Evolutionary conservation across 106 monocot species (phyloP), one percentile per base, ranked within the genome.

Genomic region (Allium cepa): DNA sequence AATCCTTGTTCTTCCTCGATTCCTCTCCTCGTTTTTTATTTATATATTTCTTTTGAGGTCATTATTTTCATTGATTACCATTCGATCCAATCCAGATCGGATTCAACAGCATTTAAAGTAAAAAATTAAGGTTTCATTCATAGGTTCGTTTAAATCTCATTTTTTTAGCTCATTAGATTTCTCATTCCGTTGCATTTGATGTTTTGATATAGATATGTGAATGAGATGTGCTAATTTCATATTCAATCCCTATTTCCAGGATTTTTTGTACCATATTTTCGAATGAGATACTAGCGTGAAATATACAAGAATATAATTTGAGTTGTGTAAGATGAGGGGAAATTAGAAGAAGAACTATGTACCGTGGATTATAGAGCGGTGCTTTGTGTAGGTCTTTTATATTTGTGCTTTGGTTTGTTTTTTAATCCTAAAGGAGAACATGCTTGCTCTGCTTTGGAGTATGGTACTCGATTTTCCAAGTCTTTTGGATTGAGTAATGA

Each of bases 401-500:
- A 79, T 76, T 62, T 90, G 13, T 87, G 82, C 59, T 82, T 73
- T 71, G 81, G 82, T n/a, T 80, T 80, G 11, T 87, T 79, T 62
- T 87, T 90, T 60, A 75, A 82, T 8, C 56, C 77, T 68, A 57
- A 53, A 1, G 87, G 78, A 4, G 75, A 81, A 46, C 72, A 36
- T 56, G 62, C 65, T 60, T 74, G 68, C 15, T 69, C 81, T 52
- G 85, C 87, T 1, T 73, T 90, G 16, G 90, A 94, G 69, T 82
- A 82, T 67, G 84, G 87, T 49, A 84, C 74, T 57, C 87, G 69
- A 62, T 81, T 89, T 8, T 76, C 89, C 14, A 79, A 84, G 28
- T 80, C 94, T n/a, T 60, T 87, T 49, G 84, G 86, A 4, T 90
- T 86, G 84, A 72, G 77, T 50, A 76, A 28, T 46, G 83, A 86